Evolutionary conservation across 1,284 basidiomycete genomes (phyloP).

Genomic region (Trichosporon asahii): DNA sequence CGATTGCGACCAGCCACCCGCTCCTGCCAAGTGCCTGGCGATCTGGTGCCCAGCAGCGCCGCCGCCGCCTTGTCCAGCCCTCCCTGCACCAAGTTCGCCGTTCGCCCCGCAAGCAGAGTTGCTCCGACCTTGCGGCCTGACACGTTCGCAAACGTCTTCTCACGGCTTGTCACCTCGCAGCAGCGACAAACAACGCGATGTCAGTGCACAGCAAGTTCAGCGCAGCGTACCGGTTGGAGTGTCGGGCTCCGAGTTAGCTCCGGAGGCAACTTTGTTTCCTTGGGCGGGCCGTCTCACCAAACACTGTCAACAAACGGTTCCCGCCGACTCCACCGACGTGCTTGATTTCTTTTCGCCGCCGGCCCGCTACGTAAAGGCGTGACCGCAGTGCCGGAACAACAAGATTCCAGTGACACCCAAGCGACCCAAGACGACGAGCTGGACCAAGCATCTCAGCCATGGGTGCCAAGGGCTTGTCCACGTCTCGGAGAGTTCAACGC

Average conservation of each 20-base stretch:
- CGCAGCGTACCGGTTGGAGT: neutral
- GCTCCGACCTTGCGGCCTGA: neutral
- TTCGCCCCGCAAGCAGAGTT: neutral
- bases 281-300: neutral
- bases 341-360: neutral
- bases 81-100: neutral
- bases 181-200: neutral
- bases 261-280: neutral
- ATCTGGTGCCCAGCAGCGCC: neutral
- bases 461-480: neutral
- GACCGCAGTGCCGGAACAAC: neutral
- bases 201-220: neutral
- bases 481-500: neutral
- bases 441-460: neutral
- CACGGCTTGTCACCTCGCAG: neutral
- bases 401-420: neutral
- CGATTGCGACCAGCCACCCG: neutral
- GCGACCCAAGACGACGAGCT: neutral
- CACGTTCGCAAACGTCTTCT: neutral
- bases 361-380: neutral
- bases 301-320: too few relatives aligned
- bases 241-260: neutral
- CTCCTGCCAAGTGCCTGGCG: neutral
- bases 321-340: neutral
- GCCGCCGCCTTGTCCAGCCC: neutral